Conservation (phyloP, 345 rosid genomes). For the Brassica napus region Da-Ae NC_063446.1:68129501-68130000, state of each 20-base stretch:
- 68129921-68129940: slow-evolving; percentile 54
- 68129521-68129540: not conserved
- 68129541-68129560: not conserved
- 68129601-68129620: not conserved
- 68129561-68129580: not conserved
- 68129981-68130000: slow-evolving; percentile 52
- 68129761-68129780: too few species aligned
- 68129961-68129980: slow-evolving; percentile 46
- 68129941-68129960: slow-evolving; percentile 50
- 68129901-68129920: slow-evolving; percentile 17
- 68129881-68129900: slow-evolving; percentile 35
- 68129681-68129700: slow-evolving; percentile 14
- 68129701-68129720: not conserved
- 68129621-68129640: not conserved
- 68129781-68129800: not conserved
- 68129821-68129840: slow-evolving; percentile 33
- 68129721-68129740: not conserved
- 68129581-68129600: not conserved
- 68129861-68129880: slow-evolving; percentile 31
- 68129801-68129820: slow-evolving; percentile 29
- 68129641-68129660: not conserved
- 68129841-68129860: slow-evolving; percentile 26
- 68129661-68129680: slow-evolving; percentile 23
- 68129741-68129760: not conserved
- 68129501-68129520: slow-evolving; percentile 13